Evolutionary conservation across 129 eudicot species (phyloP), one percentile per base, ranked within the genome.

Genomic region (Helichrysum umbraculigerum): DNA sequence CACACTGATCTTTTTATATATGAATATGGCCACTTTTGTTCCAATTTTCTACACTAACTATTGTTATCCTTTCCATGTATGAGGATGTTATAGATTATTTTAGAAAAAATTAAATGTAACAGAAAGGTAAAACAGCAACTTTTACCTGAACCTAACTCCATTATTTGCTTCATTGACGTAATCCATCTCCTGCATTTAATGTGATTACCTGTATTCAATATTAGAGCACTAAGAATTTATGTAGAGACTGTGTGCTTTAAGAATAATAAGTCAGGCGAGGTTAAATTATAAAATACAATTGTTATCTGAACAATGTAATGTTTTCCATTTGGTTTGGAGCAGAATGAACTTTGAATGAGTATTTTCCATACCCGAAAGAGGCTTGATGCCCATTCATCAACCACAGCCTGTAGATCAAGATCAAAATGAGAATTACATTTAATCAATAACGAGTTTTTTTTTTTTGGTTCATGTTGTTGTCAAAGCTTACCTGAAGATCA

Each of bases 141-240:
- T 65, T 61, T 67, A 95, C 99, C 90, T 89, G 86, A 95, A 95
- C 76, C 78, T 87, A 41, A 87, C 67, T 78, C 97, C 99, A 78
- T 95, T 95, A 52, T 85, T 76, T 71, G 97, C 99, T 88, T 95
- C 99, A 37, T 66, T 89, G 78, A 81, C 84, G 81, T 95, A 95
- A 88, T 95, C 94, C 99, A 95, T 95, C 99, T 95, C 99, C 99
- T 95, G 99, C 99, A 94, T 91, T 91, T 78, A 94, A 94, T 86
- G 86, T 86, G 93, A 94, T 87, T 79, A 89, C 98, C 97, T 94
- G 98, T 93, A 94, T 94, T 94, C 98, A 94, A 91, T 94, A 85
- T 86, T 78, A 79, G 83, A 88, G 91, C 88, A 78, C 97, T 90
- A 90, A 90, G 97, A 83, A 86, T 65, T 82, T 82, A 63, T 80